phyloP scores from a whole-genome alignment of 75 land plant genomes.

The Cunninghamia lanceolata region DNA sequence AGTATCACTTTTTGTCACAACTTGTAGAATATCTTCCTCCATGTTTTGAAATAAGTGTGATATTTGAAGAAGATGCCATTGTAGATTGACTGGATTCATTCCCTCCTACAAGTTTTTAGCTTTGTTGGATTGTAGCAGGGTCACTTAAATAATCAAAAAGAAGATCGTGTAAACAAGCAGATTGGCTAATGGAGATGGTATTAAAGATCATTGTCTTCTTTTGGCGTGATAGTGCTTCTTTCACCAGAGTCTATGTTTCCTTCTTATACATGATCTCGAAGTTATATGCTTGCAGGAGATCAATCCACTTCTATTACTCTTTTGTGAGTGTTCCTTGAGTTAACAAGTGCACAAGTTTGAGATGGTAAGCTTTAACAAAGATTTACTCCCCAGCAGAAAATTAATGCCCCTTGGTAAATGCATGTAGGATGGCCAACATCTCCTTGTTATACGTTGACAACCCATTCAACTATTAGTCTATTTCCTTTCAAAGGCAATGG shows the following conservation, averaged over 20 bases:
- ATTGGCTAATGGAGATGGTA: not conserved
- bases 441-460: not conserved
- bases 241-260: not conserved
- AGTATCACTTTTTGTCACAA: no score
- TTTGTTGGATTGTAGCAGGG: not conserved
- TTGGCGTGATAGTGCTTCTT: not conserved
- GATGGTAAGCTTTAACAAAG: no score
- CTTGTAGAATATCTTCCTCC: no score
- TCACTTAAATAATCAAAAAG: not conserved
- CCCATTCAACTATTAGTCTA: not conserved
- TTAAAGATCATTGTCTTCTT: not conserved
- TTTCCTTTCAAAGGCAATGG: not conserved
- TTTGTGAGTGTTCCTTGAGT: not conserved
- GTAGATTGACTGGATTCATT: no score
- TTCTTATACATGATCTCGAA: not conserved
- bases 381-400: no score
- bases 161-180: not conserved
- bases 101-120: not conserved
- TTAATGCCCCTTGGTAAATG: not conserved
- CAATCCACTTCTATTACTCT: not conserved
- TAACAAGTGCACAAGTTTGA: not conserved
- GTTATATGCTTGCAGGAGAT: not conserved
- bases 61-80: no score
- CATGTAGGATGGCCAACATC: not conserved
- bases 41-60: no score